Conservation (phyloP, 2,329 filamentous ascomycete genomes). For the Aspergillus niger region DNA sequence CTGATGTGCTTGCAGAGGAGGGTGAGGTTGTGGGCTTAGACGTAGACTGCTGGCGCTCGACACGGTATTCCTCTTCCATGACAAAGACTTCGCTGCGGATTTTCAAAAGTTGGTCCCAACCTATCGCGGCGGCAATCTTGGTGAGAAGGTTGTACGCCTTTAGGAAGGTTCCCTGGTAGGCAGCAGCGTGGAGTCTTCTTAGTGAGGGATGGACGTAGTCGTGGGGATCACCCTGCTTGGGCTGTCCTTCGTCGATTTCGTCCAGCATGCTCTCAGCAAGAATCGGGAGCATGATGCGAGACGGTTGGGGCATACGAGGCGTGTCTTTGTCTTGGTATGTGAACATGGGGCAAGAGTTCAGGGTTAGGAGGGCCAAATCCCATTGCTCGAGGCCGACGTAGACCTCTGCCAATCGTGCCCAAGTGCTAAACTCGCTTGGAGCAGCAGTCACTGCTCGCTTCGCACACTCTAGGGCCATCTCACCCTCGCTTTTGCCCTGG, state of each 20-base stretch:
- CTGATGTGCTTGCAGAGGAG: constrained; percentile 31
- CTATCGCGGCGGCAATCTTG: constrained; percentile 93
- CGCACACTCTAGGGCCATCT: constrained; percentile 87
- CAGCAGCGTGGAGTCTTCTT: constrained; percentile 79
- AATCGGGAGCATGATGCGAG: constrained; percentile 82
- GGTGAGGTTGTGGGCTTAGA: constrained; percentile 19
- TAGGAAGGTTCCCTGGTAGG: constrained; percentile 92
- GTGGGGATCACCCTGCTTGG: constrained; percentile 69
- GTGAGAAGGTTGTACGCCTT: constrained; percentile 93
- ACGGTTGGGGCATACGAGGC: constrained; percentile 89
- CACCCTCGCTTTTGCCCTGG: constrained; percentile 80
- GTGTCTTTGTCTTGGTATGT: constrained; percentile 99
- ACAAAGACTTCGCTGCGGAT: constrained; percentile 97
- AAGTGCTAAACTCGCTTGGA: constrained; percentile 95
- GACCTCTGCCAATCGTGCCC: constrained; percentile 89
- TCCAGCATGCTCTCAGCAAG: constrained; percentile 87
- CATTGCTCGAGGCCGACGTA: constrained; percentile 94
- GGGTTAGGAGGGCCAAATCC: constrained; percentile 90
- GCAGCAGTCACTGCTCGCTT: constrained; percentile 94
- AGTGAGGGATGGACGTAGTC: constrained; percentile 88
- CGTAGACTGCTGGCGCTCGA: constrained; percentile 58
- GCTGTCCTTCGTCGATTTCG: constrained; percentile 89
- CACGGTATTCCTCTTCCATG: constrained; percentile 98
- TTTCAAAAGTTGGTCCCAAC: constrained; percentile 94
- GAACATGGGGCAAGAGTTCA: constrained; percentile 99